A percentile compares a stretch with the other conserved stretches of the same genome.
These are phyloP conservation scores for Aspergillus ibericus DNA, from an alignment of 2,329 filamentous ascomycete genomes.

Conservation along the genomic window DNA sequence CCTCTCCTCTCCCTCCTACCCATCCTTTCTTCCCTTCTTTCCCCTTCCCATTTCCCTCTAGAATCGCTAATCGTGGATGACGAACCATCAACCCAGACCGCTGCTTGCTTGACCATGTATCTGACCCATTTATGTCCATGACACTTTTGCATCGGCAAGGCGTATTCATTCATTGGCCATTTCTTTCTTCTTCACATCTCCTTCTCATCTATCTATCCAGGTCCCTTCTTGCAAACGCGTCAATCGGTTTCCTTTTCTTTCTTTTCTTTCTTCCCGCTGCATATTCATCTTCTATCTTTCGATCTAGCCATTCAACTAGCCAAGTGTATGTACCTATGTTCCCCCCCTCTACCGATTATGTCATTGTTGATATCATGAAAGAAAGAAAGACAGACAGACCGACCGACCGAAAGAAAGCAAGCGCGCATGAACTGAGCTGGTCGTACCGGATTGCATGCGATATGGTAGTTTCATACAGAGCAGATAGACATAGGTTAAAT, in stretches of 20 bases:
- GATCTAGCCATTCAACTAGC: not conserved
- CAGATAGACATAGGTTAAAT: too few species aligned
- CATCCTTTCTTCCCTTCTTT: not conserved
- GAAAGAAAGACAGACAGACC: not conserved
- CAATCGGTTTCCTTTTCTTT: not conserved
- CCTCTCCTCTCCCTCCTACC: too few species aligned
- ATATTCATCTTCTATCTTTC: not conserved
- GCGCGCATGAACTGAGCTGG: not conserved
- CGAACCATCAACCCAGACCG: slow-evolving; percentile 4
- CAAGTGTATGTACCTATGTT: not conserved
- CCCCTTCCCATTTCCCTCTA: not conserved
- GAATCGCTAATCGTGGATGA: slow-evolving; percentile 1
- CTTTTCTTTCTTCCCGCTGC: not conserved
- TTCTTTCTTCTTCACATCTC: not conserved
- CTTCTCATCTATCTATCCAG: slow-evolving; percentile 9
- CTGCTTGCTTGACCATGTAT: slow-evolving; percentile 19
- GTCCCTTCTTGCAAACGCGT: slow-evolving; percentile 1
- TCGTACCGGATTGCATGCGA: too few species aligned
- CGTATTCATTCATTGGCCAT: slow-evolving; percentile 19
- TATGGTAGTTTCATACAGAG: too few species aligned
- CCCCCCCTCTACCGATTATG: not conserved
- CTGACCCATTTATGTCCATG: slow-evolving; percentile 12
- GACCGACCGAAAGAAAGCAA: not conserved
- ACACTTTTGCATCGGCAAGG: slow-evolving; percentile 25
- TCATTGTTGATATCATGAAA: not conserved